Conservation (phyloP, 2,329 filamentous ascomycete species). For the Ophiostoma sp. region DNA sequence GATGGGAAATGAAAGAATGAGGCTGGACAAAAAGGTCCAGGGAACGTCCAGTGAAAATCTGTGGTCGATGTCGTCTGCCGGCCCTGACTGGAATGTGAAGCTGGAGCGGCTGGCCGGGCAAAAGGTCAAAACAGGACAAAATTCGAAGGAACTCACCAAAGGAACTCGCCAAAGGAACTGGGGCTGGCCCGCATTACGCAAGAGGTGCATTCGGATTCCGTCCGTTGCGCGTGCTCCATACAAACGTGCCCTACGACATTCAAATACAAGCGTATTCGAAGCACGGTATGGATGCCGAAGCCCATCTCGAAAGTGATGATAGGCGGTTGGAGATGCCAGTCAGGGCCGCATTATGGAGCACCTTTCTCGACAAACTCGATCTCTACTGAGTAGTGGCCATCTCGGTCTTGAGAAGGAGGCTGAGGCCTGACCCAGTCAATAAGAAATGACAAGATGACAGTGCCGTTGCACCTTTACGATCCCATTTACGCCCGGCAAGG, state of each 20-base stretch:
- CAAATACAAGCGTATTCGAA: neutral
- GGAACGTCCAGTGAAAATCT: no score
- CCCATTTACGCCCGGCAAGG: neutral
- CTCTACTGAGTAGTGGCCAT: neutral
- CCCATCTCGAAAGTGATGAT: neutral
- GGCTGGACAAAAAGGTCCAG: neutral
- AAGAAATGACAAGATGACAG: neutral
- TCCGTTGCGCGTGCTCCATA: neutral
- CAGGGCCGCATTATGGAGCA: neutral
- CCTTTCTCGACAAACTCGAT: neutral
- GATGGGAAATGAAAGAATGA: conserved; percentile 14
- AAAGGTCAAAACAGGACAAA: neutral
- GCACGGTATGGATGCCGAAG: neutral
- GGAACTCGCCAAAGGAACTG: neutral
- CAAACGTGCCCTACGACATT: neutral
- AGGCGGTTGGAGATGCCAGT: conserved; percentile 5
- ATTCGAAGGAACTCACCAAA: neutral
- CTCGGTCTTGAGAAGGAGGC: neutral
- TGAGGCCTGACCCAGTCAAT: neutral
- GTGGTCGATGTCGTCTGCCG: neutral
- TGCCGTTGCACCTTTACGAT: neutral
- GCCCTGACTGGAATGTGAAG: conserved; percentile 14
- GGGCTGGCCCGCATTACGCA: conserved; percentile 6
- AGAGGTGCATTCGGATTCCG: neutral
- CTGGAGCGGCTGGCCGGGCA: neutral